Evolutionary conservation across 2,329 filamentous ascomycete species (phyloP).

Genomic region (Botryosphaeria dothidea): DNA sequence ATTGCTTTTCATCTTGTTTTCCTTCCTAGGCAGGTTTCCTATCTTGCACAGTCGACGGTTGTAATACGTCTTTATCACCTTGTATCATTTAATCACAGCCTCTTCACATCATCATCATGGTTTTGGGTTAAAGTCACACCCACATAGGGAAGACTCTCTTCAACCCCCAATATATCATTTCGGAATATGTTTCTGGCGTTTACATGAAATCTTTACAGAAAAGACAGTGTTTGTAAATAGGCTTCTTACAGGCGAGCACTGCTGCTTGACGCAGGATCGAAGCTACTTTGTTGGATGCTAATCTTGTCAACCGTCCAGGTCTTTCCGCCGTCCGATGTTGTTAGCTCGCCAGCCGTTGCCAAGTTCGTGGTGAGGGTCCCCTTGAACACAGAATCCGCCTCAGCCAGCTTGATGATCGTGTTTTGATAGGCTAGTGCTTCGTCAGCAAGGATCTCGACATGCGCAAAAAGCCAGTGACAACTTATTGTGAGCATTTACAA

Average conservation of each 20-base stretch:
- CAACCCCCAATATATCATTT: background rate
- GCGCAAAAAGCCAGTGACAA: conserved; percentile 24
- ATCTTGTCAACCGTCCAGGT: conserved; percentile 48
- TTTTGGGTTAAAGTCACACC: background rate
- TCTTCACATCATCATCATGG: background rate
- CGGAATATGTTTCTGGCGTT: background rate
- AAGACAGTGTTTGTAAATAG: background rate
- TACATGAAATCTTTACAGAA: background rate
- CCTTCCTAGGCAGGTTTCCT: background rate
- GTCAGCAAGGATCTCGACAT: background rate
- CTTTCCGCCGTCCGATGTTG: conserved; percentile 43
- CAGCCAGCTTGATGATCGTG: conserved; percentile 39
- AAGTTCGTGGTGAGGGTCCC: conserved; percentile 38
- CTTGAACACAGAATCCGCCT: conserved; percentile 41
- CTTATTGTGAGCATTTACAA: conserved; percentile 37
- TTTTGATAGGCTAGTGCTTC: conserved; percentile 23
- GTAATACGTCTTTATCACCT: background rate
- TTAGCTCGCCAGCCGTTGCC: conserved; percentile 43
- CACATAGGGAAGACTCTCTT: background rate
- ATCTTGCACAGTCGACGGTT: background rate
- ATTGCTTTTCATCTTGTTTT: background rate
- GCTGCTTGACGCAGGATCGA: background rate
- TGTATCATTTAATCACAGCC: conserved; percentile 11
- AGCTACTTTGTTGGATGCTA: conserved; percentile 27
- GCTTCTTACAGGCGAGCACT: background rate